phyloP scores from a whole-genome alignment of 1,284 basidiomycete species.

The Schizophyllum amplum region DNA sequence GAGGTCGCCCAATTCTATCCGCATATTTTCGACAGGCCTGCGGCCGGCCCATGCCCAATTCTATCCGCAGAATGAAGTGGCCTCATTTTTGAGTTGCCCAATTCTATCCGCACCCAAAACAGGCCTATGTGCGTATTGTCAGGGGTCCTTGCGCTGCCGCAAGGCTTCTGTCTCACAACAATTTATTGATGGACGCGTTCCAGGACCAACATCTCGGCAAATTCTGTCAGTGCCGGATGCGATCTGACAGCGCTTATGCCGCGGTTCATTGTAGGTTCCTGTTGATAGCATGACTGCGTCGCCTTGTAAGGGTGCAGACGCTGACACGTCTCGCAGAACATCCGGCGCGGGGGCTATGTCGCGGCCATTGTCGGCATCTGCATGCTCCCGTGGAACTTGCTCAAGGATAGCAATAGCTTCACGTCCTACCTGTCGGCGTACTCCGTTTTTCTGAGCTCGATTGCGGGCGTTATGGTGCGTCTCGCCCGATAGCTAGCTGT shows the following conservation, averaged over 20 bases:
- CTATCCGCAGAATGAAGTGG: no score
- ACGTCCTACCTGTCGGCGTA: constrained; percentile 81
- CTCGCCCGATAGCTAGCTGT: no score
- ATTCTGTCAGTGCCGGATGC: constrained; percentile 79
- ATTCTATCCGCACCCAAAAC: no score
- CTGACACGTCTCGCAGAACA: constrained; percentile 41
- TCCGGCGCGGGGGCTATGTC: constrained; percentile 77
- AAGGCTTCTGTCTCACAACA: no score
- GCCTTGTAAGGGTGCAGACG: neutral
- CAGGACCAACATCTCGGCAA: constrained; percentile 80
- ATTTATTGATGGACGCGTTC: no score
- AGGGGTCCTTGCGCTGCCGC: no score
- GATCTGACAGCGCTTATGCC: constrained; percentile 78
- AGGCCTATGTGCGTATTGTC: no score
- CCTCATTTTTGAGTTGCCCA: no score
- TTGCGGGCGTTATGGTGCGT: constrained; percentile 72
- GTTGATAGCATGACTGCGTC: no score
- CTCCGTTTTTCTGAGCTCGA: constrained; percentile 75
- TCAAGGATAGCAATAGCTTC: constrained; percentile 71
- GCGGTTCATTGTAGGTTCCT: constrained; percentile 60
- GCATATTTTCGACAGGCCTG: no score
- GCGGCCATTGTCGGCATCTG: constrained; percentile 68
- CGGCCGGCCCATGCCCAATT: no score
- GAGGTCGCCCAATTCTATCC: no score
- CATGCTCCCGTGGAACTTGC: constrained; percentile 77